Evolutionary conservation across 2,329 filamentous ascomycete genomes (phyloP), one percentile per base, ranked within the genome.

Genomic region (Aureobasidium zeae): DNA sequence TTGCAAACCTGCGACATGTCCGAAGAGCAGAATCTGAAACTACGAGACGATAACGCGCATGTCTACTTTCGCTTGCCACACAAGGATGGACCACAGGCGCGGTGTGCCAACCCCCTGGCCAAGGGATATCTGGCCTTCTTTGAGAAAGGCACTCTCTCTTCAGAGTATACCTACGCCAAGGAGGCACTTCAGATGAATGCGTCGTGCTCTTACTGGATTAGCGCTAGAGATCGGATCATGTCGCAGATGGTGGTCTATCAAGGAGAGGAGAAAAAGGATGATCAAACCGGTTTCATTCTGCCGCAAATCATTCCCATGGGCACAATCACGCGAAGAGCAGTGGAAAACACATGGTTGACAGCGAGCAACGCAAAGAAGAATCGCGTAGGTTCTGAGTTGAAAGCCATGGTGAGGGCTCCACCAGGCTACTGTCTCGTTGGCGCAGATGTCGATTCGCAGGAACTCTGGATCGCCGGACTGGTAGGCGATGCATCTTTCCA

Each of bases 121-220:
- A 98, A 98, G 63, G 77, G 83, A 9, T 98, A 96, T 55, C 68
- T 94, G 46, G 63, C 79, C 39, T 95, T 93, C 60, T 96, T 98
- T 55, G 91, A 98, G 55, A 84, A 83, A 25, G 89, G 87, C 0
- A 85, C 75, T 0, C 68, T 98, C 3, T 85, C 86, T 0, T 96
- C 89, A 0, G 83, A 94, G 60, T 96, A 83, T 55, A 61, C 79
- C 0, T 89, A 95, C 55, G 91, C 91, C 0, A 96, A 93, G 57
- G 87, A 94, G 60, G 91, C 93, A 0, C 68, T 98, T 31, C 84
- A 96, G 54, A 98, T 98, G 91, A 98, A 98, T 55, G 87, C 91
- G 0, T 94, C 87, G 0, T 98, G 93, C 60, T 96, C 89, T 1
- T 98, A 98, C 63, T 98, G 93, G 91, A 96, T 98, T 54, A 94